Evolutionary conservation across 78 protist species (phyloP).

Genomic region (Salpingoeca rosetta): DNA sequence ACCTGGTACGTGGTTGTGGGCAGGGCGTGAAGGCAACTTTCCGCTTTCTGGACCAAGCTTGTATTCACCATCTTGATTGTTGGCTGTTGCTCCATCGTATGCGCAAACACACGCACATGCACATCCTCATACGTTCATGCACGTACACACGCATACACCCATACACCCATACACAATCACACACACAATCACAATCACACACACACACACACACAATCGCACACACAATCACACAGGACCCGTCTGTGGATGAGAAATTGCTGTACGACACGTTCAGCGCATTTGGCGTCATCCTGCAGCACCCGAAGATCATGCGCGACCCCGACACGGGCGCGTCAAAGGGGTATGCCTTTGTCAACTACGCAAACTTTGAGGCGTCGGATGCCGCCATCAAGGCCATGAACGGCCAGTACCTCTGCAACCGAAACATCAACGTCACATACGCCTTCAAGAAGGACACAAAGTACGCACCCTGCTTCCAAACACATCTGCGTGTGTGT

Average conservation of each 20-base stretch:
- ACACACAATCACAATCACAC: no score
- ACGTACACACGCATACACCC: no score
- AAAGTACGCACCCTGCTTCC: neutral
- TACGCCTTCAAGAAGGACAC: constrained; percentile 22
- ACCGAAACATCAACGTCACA: constrained; percentile 8
- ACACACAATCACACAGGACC: no score
- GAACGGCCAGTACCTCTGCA: constrained; percentile 52
- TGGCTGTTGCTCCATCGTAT: no score
- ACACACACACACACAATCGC: no score
- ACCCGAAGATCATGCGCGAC: constrained; percentile 88
- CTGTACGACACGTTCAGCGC: constrained; percentile 88
- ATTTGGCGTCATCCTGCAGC: constrained; percentile 77
- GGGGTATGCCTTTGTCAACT: constrained; percentile 93
- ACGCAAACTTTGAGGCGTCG: constrained; percentile 73
- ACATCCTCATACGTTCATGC: no score
- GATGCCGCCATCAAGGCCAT: constrained; percentile 74
- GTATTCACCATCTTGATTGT: no score
- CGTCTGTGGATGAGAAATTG: constrained; percentile 90
- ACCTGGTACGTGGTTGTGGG: constrained; percentile 45
- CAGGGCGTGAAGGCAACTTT: no score
- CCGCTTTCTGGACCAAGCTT: no score
- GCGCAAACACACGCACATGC: no score
- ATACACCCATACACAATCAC: no score
- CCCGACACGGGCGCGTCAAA: constrained; percentile 70
- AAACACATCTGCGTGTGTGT: no score